Conservation (phyloP, 2,329 filamentous ascomycete species). For the Cercospora citrullina region DNA sequence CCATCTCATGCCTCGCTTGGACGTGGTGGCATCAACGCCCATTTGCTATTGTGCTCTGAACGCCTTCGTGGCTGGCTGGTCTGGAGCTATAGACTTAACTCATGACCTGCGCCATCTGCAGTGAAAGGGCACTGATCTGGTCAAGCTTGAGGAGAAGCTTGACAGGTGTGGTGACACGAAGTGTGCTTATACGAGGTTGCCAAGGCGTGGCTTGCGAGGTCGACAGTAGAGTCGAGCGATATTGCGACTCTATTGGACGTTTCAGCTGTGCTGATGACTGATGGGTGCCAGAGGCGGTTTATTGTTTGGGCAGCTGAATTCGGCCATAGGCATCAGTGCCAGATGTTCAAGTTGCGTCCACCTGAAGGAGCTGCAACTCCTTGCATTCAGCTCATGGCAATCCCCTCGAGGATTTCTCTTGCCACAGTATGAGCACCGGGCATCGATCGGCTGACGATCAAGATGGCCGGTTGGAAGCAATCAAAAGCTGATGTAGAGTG, state of each 20-base stretch:
- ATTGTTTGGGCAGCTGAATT: neutral
- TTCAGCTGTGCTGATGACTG: neutral
- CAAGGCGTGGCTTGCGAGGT: slow-evolving; percentile 2
- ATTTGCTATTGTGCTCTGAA: neutral
- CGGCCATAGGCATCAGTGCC: neutral
- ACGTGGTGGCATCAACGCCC: neutral
- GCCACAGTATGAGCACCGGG: neutral
- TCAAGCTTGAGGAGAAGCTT: slow-evolving; percentile 8
- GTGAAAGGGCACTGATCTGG: neutral
- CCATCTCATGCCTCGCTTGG: neutral
- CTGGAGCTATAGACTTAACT: neutral
- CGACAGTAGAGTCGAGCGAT: neutral
- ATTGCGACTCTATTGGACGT: neutral
- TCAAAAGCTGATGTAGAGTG: neutral
- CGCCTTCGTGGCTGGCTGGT: neutral
- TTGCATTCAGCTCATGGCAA: neutral
- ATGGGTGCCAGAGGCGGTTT: neutral
- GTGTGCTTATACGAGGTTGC: slow-evolving; percentile 3
- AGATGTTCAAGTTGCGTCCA: neutral
- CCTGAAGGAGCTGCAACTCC: neutral
- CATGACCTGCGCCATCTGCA: neutral
- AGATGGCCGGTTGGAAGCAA: neutral
- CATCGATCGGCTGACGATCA: neutral
- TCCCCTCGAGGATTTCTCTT: neutral
- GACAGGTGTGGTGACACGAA: slow-evolving; percentile 9